phyloP scores from a whole-genome alignment of 208 protist genomes.

The Leishmania martiniquensis region DNA sequence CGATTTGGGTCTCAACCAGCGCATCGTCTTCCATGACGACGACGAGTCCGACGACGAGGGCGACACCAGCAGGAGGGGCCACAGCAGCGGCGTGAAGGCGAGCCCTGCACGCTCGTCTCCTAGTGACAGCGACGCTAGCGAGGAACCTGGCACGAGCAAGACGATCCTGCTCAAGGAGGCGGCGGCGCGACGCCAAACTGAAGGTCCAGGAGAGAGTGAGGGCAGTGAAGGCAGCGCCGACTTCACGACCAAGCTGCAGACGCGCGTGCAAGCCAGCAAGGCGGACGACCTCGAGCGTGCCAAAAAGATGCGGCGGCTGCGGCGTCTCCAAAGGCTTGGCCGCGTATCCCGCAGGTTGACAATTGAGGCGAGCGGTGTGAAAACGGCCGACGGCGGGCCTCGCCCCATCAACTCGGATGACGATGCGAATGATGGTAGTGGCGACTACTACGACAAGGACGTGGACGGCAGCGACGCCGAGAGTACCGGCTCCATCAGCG shows the following conservation, averaged over 20 bases:
- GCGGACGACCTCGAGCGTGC: constrained; percentile 63
- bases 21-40: constrained; percentile 67
- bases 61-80: background rate
- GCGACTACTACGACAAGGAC: constrained; percentile 33
- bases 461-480: constrained; percentile 21
- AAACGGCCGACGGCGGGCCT: constrained; percentile 26
- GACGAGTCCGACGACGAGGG: constrained; percentile 52
- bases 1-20: constrained; percentile 77
- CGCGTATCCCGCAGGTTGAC: constrained; percentile 66
- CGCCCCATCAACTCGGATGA: constrained; percentile 16
- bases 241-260: constrained; percentile 59
- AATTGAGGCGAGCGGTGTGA: constrained; percentile 56
- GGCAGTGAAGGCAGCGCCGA: constrained; percentile 23
- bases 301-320: constrained; percentile 80
- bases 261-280: constrained; percentile 50
- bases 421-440: constrained; percentile 26
- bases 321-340: constrained; percentile 66
- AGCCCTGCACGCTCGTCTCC: background rate
- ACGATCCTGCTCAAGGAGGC: constrained; percentile 44
- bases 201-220: background rate
- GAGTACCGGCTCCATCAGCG: constrained; percentile 35
- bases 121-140: constrained; percentile 7
- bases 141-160: constrained; percentile 23
- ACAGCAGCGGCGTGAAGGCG: background rate
- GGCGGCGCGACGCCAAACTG: constrained; percentile 16